Percentiles rank a stretch among this genome's conserved stretches.
Evolutionary conservation across 2,329 filamentous ascomycete genomes (phyloP).

Genomic region (Trichophyton mentagrophytes): DNA sequence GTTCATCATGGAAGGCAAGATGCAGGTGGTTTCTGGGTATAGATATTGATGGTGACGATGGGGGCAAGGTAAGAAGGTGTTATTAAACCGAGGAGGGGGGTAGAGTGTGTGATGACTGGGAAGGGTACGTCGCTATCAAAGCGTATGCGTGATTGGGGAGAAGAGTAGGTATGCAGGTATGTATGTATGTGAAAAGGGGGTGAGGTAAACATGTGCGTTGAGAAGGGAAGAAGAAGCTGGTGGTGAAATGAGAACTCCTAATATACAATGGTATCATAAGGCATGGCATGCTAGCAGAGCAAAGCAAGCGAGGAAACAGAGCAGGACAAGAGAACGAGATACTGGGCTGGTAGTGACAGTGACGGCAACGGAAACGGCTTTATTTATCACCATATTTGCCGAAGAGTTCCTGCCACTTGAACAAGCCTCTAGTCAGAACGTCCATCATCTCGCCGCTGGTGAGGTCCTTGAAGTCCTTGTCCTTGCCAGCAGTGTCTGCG

Average conservation of each 20-base stretch:
- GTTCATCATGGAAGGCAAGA: background rate
- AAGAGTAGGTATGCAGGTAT: background rate
- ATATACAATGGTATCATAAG: constrained; percentile 4
- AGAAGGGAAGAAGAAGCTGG: constrained; percentile 8
- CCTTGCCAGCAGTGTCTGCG: background rate
- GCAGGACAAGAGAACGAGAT: background rate
- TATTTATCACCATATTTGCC: constrained; percentile 41
- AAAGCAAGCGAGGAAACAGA: background rate
- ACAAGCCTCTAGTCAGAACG: constrained; percentile 61
- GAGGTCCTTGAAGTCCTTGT: constrained; percentile 57
- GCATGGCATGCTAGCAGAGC: background rate
- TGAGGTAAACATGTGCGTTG: constrained; percentile 1
- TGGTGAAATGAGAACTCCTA: constrained; percentile 7
- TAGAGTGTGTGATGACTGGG: background rate
- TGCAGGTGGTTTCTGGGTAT: background rate
- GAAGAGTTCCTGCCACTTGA: constrained; percentile 73
- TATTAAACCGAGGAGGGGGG: background rate
- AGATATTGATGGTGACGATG: background rate
- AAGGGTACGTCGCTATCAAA: background rate
- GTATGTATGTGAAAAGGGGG: background rate
- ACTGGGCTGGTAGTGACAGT: too few relatives aligned
- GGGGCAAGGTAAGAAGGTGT: background rate
- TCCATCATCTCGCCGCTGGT: constrained; percentile 87
- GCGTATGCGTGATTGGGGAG: background rate
- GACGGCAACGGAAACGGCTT: background rate